Percentiles rank a stretch among this genome's conserved stretches.
Conservation (phyloP, 495 filamentous ascomycete species). For the Aspergillus mulundensis region DNA sequence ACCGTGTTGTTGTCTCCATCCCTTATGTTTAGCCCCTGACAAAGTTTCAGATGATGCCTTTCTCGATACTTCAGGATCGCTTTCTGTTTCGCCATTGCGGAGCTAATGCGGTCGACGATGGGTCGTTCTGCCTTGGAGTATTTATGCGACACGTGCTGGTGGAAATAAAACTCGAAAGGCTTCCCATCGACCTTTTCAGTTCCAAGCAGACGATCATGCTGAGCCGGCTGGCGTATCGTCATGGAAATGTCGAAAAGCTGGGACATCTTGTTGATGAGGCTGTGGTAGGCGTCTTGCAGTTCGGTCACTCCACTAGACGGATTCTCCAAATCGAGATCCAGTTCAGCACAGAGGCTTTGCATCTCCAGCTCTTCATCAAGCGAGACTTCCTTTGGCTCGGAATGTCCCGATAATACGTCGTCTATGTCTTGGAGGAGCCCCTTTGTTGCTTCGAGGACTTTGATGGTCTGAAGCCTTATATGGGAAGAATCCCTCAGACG, state of each 20-base stretch:
- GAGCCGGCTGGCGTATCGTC: constrained; percentile 21
- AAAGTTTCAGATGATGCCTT: constrained; percentile 15
- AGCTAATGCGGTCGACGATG: constrained; percentile 8
- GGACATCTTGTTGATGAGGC: constrained; percentile 6
- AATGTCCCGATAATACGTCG: no score
- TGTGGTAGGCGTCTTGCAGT: neutral
- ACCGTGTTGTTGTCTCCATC: neutral
- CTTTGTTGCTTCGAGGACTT: constrained; percentile 26
- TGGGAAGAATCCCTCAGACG: constrained; percentile 43
- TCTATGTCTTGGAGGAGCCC: neutral
- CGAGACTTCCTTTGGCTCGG: no score
- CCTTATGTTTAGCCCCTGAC: constrained; percentile 5
- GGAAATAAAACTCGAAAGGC: constrained; percentile 8
- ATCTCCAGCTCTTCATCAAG: no score
- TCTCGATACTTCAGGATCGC: constrained; percentile 18
- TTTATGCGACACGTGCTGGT: constrained; percentile 16
- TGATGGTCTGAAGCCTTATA: constrained; percentile 30
- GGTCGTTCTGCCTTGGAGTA: constrained; percentile 1
- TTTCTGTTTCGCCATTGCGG: constrained; percentile 16
- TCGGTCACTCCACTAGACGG: neutral
- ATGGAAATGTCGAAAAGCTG: constrained; percentile 25
- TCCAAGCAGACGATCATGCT: constrained; percentile 19
- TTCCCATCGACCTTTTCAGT: neutral
- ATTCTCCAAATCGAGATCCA: no score
- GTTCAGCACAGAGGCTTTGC: no score